These are phyloP conservation scores for Cercospora sp. DNA, from an alignment of 2,329 filamentous ascomycete genomes.

Conservation along the genomic window DNA sequence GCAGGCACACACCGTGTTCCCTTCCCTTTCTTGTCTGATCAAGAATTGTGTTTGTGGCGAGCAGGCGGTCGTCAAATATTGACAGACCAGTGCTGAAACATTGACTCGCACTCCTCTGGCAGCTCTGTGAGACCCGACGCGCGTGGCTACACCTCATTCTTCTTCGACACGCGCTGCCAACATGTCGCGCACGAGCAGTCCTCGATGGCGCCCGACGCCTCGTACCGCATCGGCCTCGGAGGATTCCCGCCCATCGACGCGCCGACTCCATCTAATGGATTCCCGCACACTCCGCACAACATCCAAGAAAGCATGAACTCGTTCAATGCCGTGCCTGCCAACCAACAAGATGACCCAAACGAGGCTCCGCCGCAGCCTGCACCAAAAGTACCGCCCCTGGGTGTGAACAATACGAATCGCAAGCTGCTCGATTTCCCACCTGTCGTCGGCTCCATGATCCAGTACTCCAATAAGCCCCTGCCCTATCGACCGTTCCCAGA, in stretches of 20 bases:
- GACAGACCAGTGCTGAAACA: background rate
- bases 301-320: slow-evolving; percentile 3
- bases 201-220: slow-evolving; percentile 9
- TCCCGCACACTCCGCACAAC: background rate
- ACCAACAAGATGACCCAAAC: background rate
- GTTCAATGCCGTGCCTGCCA: background rate
- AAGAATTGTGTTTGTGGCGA: background rate
- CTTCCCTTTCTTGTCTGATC: background rate
- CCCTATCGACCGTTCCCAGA: slow-evolving; percentile 29
- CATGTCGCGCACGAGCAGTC: background rate
- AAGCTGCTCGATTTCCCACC: slow-evolving; percentile 23
- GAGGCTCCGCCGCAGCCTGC: background rate
- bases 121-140: background rate
- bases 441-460: slow-evolving; percentile 27
- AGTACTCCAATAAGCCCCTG: slow-evolving; percentile 30
- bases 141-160: background rate
- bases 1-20: background rate
- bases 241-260: background rate
- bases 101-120: background rate
- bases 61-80: background rate
- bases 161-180: background rate
- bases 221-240: slow-evolving; percentile 1
- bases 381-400: slow-evolving; percentile 1
- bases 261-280: background rate
- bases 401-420: slow-evolving; percentile 13